A percentile compares a stretch with the other conserved stretches of the same genome.
phyloP scores from a whole-genome alignment of 2,329 filamentous ascomycete genomes.

The Fragosphaeria purpurea region DNA sequence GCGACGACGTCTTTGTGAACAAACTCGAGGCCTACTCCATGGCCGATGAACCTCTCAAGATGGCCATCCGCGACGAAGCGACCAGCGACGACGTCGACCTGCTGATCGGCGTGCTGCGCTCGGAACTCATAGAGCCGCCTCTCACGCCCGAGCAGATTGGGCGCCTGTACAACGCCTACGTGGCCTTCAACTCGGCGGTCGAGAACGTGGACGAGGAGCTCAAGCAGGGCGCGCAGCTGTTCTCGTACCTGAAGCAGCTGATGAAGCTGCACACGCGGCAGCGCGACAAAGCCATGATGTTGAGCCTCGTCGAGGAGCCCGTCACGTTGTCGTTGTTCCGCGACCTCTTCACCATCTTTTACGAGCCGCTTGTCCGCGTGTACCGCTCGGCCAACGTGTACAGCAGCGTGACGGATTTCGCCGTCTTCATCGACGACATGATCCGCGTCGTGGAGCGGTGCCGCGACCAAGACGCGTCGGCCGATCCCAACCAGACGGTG shows the following conservation, averaged over 20 bases:
- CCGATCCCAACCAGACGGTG: slow-evolving; percentile 95
- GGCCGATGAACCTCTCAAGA: slow-evolving; percentile 64
- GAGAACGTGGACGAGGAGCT: slow-evolving; percentile 85
- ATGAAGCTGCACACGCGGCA: slow-evolving; percentile 86
- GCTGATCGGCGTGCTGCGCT: slow-evolving; percentile 73
- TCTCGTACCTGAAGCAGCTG: slow-evolving; percentile 89
- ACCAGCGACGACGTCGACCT: slow-evolving; percentile 67
- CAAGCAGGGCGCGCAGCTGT: slow-evolving; percentile 80
- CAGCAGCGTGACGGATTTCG: slow-evolving; percentile 93
- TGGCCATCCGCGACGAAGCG: slow-evolving; percentile 64
- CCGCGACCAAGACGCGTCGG: slow-evolving; percentile 69
- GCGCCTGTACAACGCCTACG: slow-evolving; percentile 85
- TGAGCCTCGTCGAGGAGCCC: slow-evolving; percentile 87
- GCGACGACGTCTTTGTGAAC: slow-evolving; percentile 65
- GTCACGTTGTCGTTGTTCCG: slow-evolving; percentile 95
- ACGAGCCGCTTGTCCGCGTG: slow-evolving; percentile 90
- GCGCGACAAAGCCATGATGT: slow-evolving; percentile 95
- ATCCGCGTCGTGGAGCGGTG: slow-evolving; percentile 63
- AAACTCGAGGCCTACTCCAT: slow-evolving; percentile 77
- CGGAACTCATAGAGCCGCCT: slow-evolving; percentile 62
- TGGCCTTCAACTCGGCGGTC: slow-evolving; percentile 90
- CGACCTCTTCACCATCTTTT: slow-evolving; percentile 97
- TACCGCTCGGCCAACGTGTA: slow-evolving; percentile 99
- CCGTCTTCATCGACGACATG: slow-evolving; percentile 83
- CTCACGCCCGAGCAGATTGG: slow-evolving; percentile 68